Percentiles rank a stretch among this genome's conserved stretches.
Conservation (phyloP, 2,329 filamentous ascomycete genomes). For the Microcyclosporella mali region DNA sequence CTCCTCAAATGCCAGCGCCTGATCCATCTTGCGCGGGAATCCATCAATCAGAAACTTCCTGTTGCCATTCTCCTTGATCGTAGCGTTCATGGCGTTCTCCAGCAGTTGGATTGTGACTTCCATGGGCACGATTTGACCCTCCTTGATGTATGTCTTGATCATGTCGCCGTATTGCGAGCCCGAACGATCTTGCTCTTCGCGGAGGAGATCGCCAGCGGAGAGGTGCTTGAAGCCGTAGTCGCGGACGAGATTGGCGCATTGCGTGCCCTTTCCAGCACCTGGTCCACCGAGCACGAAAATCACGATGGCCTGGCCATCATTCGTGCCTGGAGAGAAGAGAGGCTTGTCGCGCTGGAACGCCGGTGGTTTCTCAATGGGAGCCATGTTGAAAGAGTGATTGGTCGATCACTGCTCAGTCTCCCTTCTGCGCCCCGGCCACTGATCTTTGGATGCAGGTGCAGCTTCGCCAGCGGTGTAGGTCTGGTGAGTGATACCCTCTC, state of each 20-base stretch:
- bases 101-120: constrained; percentile 91
- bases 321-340: constrained; percentile 58
- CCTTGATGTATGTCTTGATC: constrained; percentile 88
- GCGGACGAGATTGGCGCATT: constrained; percentile 80
- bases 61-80: constrained; percentile 53
- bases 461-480: constrained; percentile 26
- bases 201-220: constrained; percentile 85
- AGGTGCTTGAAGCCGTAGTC: constrained; percentile 91
- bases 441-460: constrained; percentile 22
- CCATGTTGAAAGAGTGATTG: constrained; percentile 25
- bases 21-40: constrained; percentile 95
- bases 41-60: constrained; percentile 72
- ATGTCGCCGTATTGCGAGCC: constrained; percentile 86
- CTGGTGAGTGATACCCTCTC: constrained; percentile 28
- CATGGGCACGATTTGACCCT: constrained; percentile 97
- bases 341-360: constrained; percentile 55
- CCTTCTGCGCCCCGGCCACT: constrained; percentile 21
- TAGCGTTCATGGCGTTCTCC: constrained; percentile 82
- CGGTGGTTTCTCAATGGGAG: constrained; percentile 31
- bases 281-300: constrained; percentile 95
- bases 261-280: constrained; percentile 92
- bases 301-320: constrained; percentile 63
- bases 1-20: constrained; percentile 89
- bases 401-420: constrained; percentile 4
- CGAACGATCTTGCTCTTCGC: constrained; percentile 82